Conservation (phyloP, 208 protist species). For the Baffinella frigidus region DNA sequence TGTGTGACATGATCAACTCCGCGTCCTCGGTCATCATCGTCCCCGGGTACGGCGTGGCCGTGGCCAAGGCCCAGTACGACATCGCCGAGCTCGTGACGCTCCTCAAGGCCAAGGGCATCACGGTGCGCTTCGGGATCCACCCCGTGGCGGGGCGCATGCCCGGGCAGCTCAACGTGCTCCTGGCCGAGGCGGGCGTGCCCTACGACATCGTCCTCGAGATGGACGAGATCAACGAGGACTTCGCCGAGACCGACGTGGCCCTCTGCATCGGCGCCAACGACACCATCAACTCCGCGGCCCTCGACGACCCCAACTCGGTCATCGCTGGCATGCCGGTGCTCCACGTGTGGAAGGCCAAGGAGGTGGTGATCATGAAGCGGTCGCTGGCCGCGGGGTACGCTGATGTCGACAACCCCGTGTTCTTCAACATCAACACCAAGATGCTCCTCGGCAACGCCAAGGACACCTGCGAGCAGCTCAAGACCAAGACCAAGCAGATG, state of each 20-base stretch:
- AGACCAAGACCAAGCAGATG: slow-evolving; percentile 16
- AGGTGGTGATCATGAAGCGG: slow-evolving; percentile 82
- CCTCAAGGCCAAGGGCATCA: slow-evolving; percentile 64
- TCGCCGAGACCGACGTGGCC: slow-evolving; percentile 78
- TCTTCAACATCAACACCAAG: slow-evolving; percentile 81
- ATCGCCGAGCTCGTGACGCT: slow-evolving; percentile 79
- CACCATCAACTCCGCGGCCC: slow-evolving; percentile 83
- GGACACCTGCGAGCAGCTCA: slow-evolving; percentile 14
- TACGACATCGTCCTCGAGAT: slow-evolving; percentile 90
- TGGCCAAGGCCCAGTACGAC: slow-evolving; percentile 83
- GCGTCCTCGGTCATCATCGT: slow-evolving; percentile 47
- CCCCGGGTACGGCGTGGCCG: slow-evolving; percentile 84
- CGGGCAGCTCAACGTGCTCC: slow-evolving; percentile 87
- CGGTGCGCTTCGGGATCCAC: slow-evolving; percentile 83
- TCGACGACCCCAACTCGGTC: slow-evolving; percentile 79
- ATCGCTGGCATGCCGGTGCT: slow-evolving; percentile 88
- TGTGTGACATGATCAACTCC: slow-evolving; percentile 8
- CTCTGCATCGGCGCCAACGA: slow-evolving; percentile 88
- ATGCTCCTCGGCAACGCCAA: slow-evolving; percentile 81
- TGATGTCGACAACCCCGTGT: slow-evolving; percentile 83
- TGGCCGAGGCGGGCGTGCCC: slow-evolving; percentile 82
- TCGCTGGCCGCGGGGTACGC: slow-evolving; percentile 78
- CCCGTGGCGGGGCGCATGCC: slow-evolving; percentile 83
- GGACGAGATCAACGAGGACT: slow-evolving; percentile 81
- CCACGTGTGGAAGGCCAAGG: slow-evolving; percentile 81